Base-by-base conservation (phyloP, 345 rosid genomes). In the Hirschfeldia incana region DNA sequence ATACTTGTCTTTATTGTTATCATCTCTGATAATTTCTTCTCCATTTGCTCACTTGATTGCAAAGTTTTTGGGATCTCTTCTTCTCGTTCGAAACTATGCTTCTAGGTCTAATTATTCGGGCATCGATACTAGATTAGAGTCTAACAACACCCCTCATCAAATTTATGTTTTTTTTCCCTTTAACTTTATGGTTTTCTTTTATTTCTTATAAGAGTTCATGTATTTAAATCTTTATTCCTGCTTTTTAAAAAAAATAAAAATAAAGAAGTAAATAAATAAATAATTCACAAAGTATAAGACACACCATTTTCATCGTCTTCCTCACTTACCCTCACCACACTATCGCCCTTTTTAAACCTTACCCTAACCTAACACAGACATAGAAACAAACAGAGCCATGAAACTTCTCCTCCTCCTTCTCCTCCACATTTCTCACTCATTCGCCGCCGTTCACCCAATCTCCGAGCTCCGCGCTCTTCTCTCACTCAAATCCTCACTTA, bases 401-500 rank as follows among this genome's bases (percentile, higher is more conserved):
- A 83, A 78, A 69, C 85, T 90, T 88, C 87, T 82, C 42, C 83
- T 78, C 9, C 78, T 87, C 17, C 78, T 85, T 16, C 81, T 72
- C 70, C 82, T 87, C 80, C 83, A 81, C 79, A 84, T 83, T 78
- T 86, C 85, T 16, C 69, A 67, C 36, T 30, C 69, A 34, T 13
- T 72, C 71, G 27, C 83, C 76, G 53, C 75, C 75, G 84, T 68
- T 9, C 84, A 78, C 39, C 30, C 66, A 4, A 15, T 89, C 71
- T 74, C 94, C 0, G 97, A 94, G 84, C 21, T 77, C 78, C 78
- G 73, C 1, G 91, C 94, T 3, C 92, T 94, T 61, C 89, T 94
- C 69, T 87, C 92, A 15, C 59, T 90, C 49, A 94, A 88, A 85
- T 83, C 94, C 74, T 81, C 87, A 79, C 49, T 94, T 39, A 21